Conservation (phyloP, 768 basidiomycete species). For the Gloeophyllum trabeum region DNA sequence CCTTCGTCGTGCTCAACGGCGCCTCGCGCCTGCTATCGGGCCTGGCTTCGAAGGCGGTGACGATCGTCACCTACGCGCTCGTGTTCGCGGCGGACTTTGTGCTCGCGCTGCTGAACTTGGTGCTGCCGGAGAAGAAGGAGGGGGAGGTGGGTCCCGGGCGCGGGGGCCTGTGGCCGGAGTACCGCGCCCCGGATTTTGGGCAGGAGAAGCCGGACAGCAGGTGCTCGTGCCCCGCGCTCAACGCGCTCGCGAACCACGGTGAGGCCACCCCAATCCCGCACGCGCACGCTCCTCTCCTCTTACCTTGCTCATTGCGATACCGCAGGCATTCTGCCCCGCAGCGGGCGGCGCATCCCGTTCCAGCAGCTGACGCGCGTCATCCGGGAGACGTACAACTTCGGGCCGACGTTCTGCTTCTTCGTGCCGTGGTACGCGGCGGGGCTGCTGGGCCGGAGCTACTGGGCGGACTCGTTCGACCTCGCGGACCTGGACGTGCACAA, state of each 20-base stretch:
- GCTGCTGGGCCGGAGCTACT: slow-evolving; percentile 45
- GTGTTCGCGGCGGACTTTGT: slow-evolving; percentile 28
- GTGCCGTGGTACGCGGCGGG: slow-evolving; percentile 51
- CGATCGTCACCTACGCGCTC: neutral
- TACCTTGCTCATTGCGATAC: neutral
- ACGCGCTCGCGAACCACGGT: slow-evolving; percentile 83
- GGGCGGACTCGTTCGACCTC: slow-evolving; percentile 49
- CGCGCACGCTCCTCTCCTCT: neutral
- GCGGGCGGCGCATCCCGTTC: slow-evolving; percentile 66
- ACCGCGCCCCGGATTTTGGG: slow-evolving; percentile 32
- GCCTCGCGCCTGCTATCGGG: neutral
- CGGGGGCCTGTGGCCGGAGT: slow-evolving; percentile 62
- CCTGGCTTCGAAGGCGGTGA: neutral
- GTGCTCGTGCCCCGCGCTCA: slow-evolving; percentile 64
- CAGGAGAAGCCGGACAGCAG: slow-evolving; percentile 57
- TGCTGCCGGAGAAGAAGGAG: slow-evolving; percentile 34
- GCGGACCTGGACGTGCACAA: slow-evolving; percentile 64
- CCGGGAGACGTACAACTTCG: slow-evolving; percentile 57
- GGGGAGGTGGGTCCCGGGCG: slow-evolving; percentile 51
- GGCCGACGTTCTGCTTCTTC: slow-evolving; percentile 54
- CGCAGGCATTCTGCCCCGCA: slow-evolving; percentile 35
- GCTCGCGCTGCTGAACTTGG: slow-evolving; percentile 38
- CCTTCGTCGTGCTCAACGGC: neutral
- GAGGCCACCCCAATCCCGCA: neutral
- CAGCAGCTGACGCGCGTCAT: slow-evolving; percentile 28